These are phyloP conservation scores for Viridothelium virens DNA, from an alignment of 495 filamentous ascomycete species.

Conservation along the genomic window DNA sequence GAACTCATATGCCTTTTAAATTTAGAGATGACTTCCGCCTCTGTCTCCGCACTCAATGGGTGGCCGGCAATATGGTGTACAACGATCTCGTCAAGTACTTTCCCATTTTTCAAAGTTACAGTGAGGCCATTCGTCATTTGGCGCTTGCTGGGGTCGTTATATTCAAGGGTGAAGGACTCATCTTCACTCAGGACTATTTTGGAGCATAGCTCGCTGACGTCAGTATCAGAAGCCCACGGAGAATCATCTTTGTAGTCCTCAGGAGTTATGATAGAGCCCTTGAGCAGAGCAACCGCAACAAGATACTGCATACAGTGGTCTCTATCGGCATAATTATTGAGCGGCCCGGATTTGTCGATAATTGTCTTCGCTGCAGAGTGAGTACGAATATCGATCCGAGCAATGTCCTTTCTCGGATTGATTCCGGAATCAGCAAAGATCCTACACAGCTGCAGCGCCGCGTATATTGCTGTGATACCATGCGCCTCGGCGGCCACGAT, in stretches of 20 bases:
- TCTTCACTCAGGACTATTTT: constrained; percentile 94
- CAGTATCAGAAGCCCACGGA: constrained; percentile 79
- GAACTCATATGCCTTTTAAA: constrained; percentile 72
- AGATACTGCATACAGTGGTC: constrained; percentile 99
- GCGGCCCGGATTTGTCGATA: constrained; percentile 98
- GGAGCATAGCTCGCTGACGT: constrained; percentile 81
- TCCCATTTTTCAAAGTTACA: constrained; percentile 88
- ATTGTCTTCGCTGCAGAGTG: constrained; percentile 97
- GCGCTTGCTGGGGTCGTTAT: constrained; percentile 84
- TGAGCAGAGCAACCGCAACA: constrained; percentile 80
- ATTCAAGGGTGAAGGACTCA: constrained; percentile 83
- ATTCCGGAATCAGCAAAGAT: constrained; percentile 62
- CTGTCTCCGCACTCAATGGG: constrained; percentile 88
- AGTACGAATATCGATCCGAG: constrained; percentile 82
- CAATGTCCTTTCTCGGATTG: constrained; percentile 98
- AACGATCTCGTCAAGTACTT: constrained; percentile 81
- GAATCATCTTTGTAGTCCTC: constrained; percentile 84
- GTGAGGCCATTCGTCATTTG: constrained; percentile 94
- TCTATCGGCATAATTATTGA: constrained; percentile 98
- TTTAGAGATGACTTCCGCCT: constrained; percentile 89
- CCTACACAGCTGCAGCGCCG: background rate
- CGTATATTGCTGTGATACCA: background rate
- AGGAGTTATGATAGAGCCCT: constrained; percentile 82
- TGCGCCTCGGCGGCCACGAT: constrained; percentile 76
- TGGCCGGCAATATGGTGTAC: constrained; percentile 93